phyloP scores from a whole-genome alignment of 2,329 filamentous ascomycete genomes.

The Chaetomium olivaceum region DNA sequence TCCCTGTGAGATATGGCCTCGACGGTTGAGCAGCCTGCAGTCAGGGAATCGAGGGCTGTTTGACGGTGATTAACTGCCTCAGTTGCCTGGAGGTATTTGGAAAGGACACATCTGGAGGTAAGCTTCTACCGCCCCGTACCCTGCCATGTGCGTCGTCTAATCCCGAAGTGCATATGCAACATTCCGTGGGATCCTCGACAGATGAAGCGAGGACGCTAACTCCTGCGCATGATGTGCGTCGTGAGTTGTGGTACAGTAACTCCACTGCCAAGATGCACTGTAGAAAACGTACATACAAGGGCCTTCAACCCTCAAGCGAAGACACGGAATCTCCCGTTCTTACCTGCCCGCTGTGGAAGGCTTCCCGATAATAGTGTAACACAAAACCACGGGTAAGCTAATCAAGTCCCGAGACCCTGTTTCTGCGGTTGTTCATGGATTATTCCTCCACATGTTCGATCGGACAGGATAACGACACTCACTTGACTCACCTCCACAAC shows the following conservation, averaged over 20 bases:
- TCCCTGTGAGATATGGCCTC: not conserved
- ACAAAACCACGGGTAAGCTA: not conserved
- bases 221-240: not conserved
- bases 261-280: slow-evolving; percentile 14
- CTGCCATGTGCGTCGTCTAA: not conserved
- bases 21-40: not conserved
- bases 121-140: not conserved
- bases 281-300: not conserved
- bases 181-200: not conserved
- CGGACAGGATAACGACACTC: not conserved
- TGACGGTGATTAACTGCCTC: not conserved
- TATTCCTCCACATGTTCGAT: not conserved
- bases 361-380: not conserved
- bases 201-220: slow-evolving; percentile 5
- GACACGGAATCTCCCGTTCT: not conserved
- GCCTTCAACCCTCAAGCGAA: not conserved
- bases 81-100: not conserved
- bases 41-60: not conserved
- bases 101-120: not conserved
- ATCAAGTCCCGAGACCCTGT: not conserved
- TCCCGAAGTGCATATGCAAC: slow-evolving; percentile 8
- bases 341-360: no score
- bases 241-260: slow-evolving; percentile 13
- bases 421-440: not conserved
- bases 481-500: not conserved